phyloP scores from a whole-genome alignment of 2,329 filamentous ascomycete species.

The Fusarium pseudograminearum region DNA sequence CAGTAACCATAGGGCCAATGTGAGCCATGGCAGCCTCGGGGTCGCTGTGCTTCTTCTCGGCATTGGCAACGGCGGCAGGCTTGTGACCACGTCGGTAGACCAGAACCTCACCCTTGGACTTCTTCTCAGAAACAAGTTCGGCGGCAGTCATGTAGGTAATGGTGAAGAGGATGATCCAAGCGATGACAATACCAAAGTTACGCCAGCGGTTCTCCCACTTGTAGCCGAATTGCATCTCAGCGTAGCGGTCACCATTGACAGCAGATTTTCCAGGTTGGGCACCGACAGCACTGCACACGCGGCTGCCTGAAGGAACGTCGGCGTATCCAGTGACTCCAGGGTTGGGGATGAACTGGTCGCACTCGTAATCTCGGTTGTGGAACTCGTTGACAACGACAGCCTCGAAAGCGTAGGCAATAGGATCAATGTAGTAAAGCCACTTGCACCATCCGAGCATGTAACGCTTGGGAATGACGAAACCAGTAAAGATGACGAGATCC shows the following conservation, averaged over 20 bases:
- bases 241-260: conserved; percentile 62
- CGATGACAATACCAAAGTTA: conserved; percentile 77
- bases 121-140: conserved; percentile 73
- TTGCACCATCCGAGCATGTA: conserved; percentile 85
- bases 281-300: conserved; percentile 62
- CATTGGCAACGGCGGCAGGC: conserved; percentile 67
- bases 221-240: conserved; percentile 64
- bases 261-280: conserved; percentile 57
- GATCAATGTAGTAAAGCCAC: conserved; percentile 87
- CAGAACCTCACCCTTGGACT: conserved; percentile 81
- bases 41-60: conserved; percentile 73
- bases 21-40: conserved; percentile 63
- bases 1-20: conserved; percentile 62
- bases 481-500: conserved; percentile 73
- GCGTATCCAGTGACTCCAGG: conserved; percentile 46
- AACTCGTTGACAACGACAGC: conserved; percentile 88
- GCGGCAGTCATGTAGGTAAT: conserved; percentile 71
- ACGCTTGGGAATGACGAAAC: conserved; percentile 72
- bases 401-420: conserved; percentile 84
- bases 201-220: conserved; percentile 72
- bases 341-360: conserved; percentile 60
- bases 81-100: conserved; percentile 79
- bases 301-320: conserved; percentile 43
- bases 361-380: conserved; percentile 69
- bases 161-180: conserved; percentile 72